Evolutionary conservation across 1,139 yeast species (phyloP), one percentile per base, ranked within the genome.

Genomic region (Yarrowia galli): DNA sequence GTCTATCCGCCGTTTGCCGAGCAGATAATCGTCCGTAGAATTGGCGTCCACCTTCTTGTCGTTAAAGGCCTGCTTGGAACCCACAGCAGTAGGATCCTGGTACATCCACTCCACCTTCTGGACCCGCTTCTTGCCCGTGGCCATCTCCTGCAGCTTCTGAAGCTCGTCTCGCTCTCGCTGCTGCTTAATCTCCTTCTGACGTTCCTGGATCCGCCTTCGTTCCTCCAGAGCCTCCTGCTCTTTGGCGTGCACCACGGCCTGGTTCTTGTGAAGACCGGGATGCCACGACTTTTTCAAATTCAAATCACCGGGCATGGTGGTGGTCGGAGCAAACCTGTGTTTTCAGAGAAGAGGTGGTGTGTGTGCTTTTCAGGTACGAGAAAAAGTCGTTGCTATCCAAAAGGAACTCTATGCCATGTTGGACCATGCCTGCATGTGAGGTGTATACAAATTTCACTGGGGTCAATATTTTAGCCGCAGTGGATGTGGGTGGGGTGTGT

Each of bases 221-320:
- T 92, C 97, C 38, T 85, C 85, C 12, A 92, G 80, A 25, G 91
- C 88, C 67, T 88, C 89, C 74, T 92, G 93, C 75, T 95, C 98
- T 69, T 82, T 84, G 73, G 87, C 83, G 96, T 97, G 90, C 42
- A 93, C 95, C 75, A 88, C 89, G 73, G 88, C 89, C 78, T 89
- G 93, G 81, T 95, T 95, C 78, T 90, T 90, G 73, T 90, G 81
- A 66, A 91, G 82, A 53, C 91, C 93, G 3, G 98, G 98, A 77
- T 93, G 92, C 98, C 98, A 95, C 69, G 98, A 93, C 77, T 95
- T 95, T 79, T 93, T 89, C 69, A 92, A 79, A 76, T 93, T 93
- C 71, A 93, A 82, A 78, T 93, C 97, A 9, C 96, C 92, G 1
- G 96, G 91, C 73, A 77, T 77, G 36, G 23, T 7, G 32, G n/a